Conservation (phyloP, 2,329 filamentous ascomycete genomes). For the Trichoderma sp. region DNA sequence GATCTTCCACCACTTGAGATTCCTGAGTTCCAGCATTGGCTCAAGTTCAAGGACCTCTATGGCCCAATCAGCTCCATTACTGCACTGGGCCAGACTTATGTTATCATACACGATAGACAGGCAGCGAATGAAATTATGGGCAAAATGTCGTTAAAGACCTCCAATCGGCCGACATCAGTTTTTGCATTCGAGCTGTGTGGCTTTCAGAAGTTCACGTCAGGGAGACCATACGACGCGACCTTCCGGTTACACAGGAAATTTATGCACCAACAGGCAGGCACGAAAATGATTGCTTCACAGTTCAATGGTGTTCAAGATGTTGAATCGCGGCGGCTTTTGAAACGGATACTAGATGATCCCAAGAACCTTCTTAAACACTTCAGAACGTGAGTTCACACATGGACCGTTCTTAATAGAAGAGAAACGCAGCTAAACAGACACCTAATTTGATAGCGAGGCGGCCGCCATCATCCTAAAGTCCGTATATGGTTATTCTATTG, state of each 20-base stretch:
- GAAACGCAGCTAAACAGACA: neutral
- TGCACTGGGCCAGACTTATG: conserved; percentile 36
- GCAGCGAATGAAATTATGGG: conserved; percentile 39
- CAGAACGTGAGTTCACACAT: conserved; percentile 29
- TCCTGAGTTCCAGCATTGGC: conserved; percentile 37
- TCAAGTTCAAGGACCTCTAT: conserved; percentile 36
- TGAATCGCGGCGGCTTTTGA: conserved; percentile 31
- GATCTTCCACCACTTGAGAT: conserved; percentile 42
- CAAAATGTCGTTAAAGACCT: conserved; percentile 29
- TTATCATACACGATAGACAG: conserved; percentile 44
- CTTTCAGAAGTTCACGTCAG: conserved; percentile 24
- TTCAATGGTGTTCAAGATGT: conserved; percentile 31
- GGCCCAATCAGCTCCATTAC: conserved; percentile 32
- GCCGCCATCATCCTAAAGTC: conserved; percentile 26
- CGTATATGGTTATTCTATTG: conserved; percentile 30
- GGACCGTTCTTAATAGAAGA: neutral
- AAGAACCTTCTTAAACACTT: conserved; percentile 28
- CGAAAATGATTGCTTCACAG: conserved; percentile 23
- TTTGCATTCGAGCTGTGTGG: conserved; percentile 30
- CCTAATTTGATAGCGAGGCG: conserved; percentile 26
- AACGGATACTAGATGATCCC: conserved; percentile 29
- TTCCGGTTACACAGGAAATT: conserved; percentile 32
- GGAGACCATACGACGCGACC: conserved; percentile 24
- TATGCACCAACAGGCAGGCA: conserved; percentile 35
- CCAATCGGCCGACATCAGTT: conserved; percentile 19